Base-by-base conservation (phyloP, 768 basidiomycete genomes). In the Boletus sp. region DNA sequence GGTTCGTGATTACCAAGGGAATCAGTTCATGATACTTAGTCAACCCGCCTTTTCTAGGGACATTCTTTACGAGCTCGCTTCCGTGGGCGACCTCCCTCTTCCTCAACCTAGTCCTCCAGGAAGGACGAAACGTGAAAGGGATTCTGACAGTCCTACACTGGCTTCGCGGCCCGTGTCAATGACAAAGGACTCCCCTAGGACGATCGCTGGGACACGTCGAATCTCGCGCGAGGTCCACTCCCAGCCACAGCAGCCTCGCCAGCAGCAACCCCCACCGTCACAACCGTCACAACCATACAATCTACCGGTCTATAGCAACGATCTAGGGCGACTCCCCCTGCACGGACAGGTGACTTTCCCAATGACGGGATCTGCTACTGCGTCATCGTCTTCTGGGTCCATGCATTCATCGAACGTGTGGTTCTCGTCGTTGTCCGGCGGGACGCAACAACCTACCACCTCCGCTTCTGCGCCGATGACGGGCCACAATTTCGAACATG, bases 51-150 rank as follows among this genome's bases (percentile, higher is more conserved):
- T 42, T 50, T 11, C 11, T 57, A 89, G 88, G 87, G 87, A 89
- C 62, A 80, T 90, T 41, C 71, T 90, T 18, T 89, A 83, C 60
- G 87, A 90, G 60, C 75, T 90, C 1, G 86, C 88, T 4, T 84
- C 80, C 0, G 86, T 84, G 5, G 87, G 88, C 2, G 86, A 89
- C 24, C 76, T 90, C 0, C 88, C 87, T 0, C 75, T 89, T 6
- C 88, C 88, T 2, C 77, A 80, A 48, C 65, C 77, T 0, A 83
- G 80, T 50, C 83, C 84, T 5, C 64, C 71, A 0, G 73, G 78
- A 5, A 77, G 70, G 15, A 77, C 81, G 59, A 90, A 90, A 57
- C 85, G 89, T 17, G 85, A 85, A 47, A 76, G 87, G 39, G 84
- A 83, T 54, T 73, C 80, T 1, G 85, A 86, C 52, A 80, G 77